Evolutionary conservation across 352 stramenopile species (phyloP).

Genomic region (Phytophthora pisi): DNA sequence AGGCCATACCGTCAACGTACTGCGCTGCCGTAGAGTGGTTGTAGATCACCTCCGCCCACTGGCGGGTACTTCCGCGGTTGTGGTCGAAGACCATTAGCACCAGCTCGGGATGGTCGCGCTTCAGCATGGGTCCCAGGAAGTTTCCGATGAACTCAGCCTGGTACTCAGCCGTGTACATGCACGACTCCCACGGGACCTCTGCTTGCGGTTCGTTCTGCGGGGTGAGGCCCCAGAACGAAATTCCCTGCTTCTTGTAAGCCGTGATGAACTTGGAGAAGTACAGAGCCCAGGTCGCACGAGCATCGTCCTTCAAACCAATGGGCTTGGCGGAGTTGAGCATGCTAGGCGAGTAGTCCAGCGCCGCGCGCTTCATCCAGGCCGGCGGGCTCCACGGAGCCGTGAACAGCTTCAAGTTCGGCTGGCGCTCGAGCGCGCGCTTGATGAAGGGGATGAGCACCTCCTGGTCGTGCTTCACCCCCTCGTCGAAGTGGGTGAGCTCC

Average conservation of each 20-base stretch:
- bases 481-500: constrained; percentile 77
- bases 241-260: constrained; percentile 78
- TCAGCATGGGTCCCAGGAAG: constrained; percentile 81
- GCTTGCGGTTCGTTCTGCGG: constrained; percentile 90
- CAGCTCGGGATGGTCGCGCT: constrained; percentile 65
- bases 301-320: constrained; percentile 52
- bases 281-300: constrained; percentile 80
- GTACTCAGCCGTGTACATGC: constrained; percentile 55
- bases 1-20: constrained; percentile 91
- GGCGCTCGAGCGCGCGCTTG: constrained; percentile 15
- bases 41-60: constrained; percentile 77
- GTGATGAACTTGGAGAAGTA: constrained; percentile 92
- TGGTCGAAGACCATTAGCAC: constrained; percentile 92
- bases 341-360: constrained; percentile 53
- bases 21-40: constrained; percentile 56
- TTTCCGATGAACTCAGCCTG: constrained; percentile 77
- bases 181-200: constrained; percentile 73
- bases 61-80: constrained; percentile 77
- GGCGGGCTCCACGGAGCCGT: constrained; percentile 86
- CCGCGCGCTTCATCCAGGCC: constrained; percentile 83
- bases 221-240: constrained; percentile 85
- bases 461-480: constrained; percentile 74
- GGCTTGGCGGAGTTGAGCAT: constrained; percentile 66
- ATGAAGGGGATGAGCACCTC: constrained; percentile 86
- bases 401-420: constrained; percentile 20